Evolutionary conservation across 1,284 basidiomycete species (phyloP), one percentile per base, ranked within the genome.

Genomic region (Leccinum variabile): DNA sequence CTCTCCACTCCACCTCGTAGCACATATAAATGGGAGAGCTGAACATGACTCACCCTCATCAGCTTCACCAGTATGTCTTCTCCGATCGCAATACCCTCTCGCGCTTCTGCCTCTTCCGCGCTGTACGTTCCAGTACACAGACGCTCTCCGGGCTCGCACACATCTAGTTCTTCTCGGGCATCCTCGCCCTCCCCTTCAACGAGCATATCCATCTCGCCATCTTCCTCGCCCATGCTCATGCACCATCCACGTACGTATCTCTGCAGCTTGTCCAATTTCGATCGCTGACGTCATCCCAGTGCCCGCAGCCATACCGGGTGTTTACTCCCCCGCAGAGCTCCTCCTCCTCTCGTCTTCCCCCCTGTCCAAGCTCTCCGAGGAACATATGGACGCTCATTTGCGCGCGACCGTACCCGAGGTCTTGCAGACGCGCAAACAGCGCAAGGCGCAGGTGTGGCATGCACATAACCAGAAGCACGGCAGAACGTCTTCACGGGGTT

Each of bases 321-420:
- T 75, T 18, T 76, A 76, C 60, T 65, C 68, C 3, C 71, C 66
- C 32, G 59, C 64, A 2, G 64, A 76, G n/a, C 65, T 74, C 10
- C 13, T 76, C 37, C 13, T 57, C 0, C 64, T 76, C 28, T 53
- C 72, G 0, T 25, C 46, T 0, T 75, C 72, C 2, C 69, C 72
- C 10, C 61, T 75, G 4, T 56, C 64, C 11, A 63, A 50, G 37
- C 56, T 66, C 3, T 59, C 65, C 1, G 35, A 39, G 4, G 37
- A 10, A 1, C 56, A 63, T 7, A 16, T 65, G 13, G 63, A 62
- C 6, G 52, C 44, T 0, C 56, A 30, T 32, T 41, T 74, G 6
- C 68, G 67, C 1, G 58, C 39, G 2, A 46, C 39, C 13, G 72
- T 53, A 13, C 72, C 72, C 14, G 75, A 76, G 64, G 59, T 76